These are phyloP conservation scores for Suillus fuscotomentosus DNA, from an alignment of 768 basidiomycete genomes.

Conservation along the genomic window DNA sequence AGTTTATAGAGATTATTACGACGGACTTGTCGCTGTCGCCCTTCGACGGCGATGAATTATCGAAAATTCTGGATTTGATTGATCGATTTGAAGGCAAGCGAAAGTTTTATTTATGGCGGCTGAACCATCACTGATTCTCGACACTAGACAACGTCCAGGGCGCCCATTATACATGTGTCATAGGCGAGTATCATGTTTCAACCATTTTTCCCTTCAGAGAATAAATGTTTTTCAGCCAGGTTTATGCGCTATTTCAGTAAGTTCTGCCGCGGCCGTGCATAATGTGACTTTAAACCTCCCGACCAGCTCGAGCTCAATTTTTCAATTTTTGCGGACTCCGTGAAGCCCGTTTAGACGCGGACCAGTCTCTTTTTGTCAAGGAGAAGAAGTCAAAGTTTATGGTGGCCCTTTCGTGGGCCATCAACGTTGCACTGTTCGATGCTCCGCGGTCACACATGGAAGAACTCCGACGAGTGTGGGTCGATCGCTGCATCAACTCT, in stretches of 20 bases:
- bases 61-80: slow-evolving; percentile 7
- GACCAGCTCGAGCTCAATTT: slow-evolving; percentile 33
- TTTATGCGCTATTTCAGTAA: slow-evolving; percentile 45
- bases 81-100: slow-evolving; percentile 5
- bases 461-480: slow-evolving; percentile 41
- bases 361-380: slow-evolving; percentile 36
- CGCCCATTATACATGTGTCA: slow-evolving; percentile 3
- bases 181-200: background rate
- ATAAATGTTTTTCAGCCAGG: slow-evolving; percentile 29
- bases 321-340: slow-evolving; percentile 47
- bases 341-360: slow-evolving; percentile 42
- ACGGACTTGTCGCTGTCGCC: slow-evolving; percentile 7
- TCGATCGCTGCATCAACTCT: slow-evolving; percentile 39
- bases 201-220: background rate
- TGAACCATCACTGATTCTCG: background rate
- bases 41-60: slow-evolving; percentile 8
- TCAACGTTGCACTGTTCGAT: slow-evolving; percentile 32
- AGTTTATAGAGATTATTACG: slow-evolving; percentile 12
- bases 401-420: slow-evolving; percentile 1
- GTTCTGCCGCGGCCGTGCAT: slow-evolving; percentile 1
- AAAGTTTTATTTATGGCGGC: background rate
- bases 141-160: background rate
- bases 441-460: slow-evolving; percentile 43
- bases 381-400: slow-evolving; percentile 3
- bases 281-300: background rate